These are phyloP conservation scores for Ziziphus jujuba DNA, from an alignment of 306 rosid genomes.

Conservation along the genomic window DNA sequence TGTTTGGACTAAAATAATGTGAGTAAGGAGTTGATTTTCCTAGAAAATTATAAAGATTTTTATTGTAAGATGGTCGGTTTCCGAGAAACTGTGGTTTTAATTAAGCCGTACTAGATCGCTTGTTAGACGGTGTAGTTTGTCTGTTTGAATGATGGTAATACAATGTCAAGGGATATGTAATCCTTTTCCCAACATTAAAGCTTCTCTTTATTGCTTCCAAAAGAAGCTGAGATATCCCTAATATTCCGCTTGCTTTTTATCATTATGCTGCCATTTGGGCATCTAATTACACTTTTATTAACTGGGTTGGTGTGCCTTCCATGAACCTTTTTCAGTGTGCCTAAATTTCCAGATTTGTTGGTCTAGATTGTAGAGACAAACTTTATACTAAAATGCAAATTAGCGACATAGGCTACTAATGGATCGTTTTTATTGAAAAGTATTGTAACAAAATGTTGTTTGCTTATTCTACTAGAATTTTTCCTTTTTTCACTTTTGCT, in stretches of 20 bases:
- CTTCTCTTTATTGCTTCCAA: constrained; percentile 32
- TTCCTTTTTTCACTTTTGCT: too few species aligned
- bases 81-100: constrained; percentile 3
- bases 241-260: constrained; percentile 33
- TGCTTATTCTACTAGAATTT: too few species aligned
- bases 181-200: constrained; percentile 17
- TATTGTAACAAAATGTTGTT: too few species aligned
- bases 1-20: too few species aligned
- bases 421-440: too few species aligned
- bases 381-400: too few species aligned
- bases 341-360: too few species aligned
- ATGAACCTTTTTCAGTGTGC: not conserved
- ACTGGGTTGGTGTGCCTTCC: not conserved
- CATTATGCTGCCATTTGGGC: not conserved
- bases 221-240: constrained; percentile 44
- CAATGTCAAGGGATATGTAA: not conserved
- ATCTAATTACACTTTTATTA: not conserved
- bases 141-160: constrained; percentile 6
- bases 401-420: too few species aligned
- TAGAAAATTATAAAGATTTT: too few species aligned
- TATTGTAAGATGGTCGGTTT: not conserved
- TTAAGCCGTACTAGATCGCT: not conserved
- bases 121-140: not conserved
- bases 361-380: too few species aligned
- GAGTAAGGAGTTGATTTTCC: too few species aligned